Conservation (phyloP, 192 early-diverging fungal genomes). For the Linnemannia exigua region DNA sequence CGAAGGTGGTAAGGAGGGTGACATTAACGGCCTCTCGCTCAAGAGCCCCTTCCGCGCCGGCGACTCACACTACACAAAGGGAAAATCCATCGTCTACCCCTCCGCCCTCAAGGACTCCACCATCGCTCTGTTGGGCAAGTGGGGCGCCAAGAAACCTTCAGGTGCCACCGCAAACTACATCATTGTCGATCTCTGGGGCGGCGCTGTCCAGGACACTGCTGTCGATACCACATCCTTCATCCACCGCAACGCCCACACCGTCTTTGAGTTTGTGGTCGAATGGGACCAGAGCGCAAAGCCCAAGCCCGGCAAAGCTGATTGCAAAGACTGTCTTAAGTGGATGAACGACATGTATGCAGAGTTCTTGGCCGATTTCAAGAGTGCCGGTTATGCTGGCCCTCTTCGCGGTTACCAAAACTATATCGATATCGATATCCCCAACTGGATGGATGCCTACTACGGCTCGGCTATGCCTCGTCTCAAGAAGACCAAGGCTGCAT, state of each 20-base stretch:
- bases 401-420: constrained; percentile 58
- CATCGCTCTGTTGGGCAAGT: constrained; percentile 40
- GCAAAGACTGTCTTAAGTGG: constrained; percentile 43
- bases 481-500: constrained; percentile 36
- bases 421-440: constrained; percentile 52
- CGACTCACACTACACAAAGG: constrained; percentile 43
- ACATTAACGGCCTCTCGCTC: constrained; percentile 40
- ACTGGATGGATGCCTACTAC: constrained; percentile 58
- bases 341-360: constrained; percentile 47
- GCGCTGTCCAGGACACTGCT: constrained; percentile 23
- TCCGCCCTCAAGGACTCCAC: constrained; percentile 24
- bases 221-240: constrained; percentile 47
- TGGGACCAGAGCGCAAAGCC: constrained; percentile 34
- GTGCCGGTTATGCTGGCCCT: neutral
- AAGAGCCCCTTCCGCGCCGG: constrained; percentile 17
- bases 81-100: constrained; percentile 48
- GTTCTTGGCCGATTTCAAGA: constrained; percentile 47
- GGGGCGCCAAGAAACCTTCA: constrained; percentile 20
- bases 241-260: constrained; percentile 47
- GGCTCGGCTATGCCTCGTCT: constrained; percentile 38
- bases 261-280: constrained; percentile 57
- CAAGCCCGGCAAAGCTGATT: constrained; percentile 45
- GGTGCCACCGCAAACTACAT: constrained; percentile 40
- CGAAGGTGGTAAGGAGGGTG: neutral
- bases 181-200: constrained; percentile 60